Conservation (phyloP, 2,329 filamentous ascomycete species). For the Calonectria hawksworthii region DNA sequence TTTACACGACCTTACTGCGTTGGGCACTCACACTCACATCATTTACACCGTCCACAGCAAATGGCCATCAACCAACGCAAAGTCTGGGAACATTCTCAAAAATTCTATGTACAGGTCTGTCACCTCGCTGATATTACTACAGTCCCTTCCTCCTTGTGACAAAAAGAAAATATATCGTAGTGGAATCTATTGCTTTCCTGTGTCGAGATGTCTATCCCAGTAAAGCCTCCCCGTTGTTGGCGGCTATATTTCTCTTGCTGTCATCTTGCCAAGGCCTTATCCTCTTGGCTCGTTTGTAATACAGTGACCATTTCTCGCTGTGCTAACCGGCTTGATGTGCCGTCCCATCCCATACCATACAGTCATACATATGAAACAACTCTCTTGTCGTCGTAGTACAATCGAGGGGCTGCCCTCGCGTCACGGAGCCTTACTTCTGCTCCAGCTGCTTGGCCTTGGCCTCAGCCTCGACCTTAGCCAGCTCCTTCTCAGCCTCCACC, state of each 20-base stretch:
- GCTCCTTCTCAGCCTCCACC: slow-evolving; percentile 67
- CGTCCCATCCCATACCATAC: slow-evolving; percentile 47
- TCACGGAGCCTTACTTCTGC: slow-evolving; percentile 35
- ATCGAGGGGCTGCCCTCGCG: slow-evolving; percentile 26
- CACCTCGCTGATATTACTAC: not conserved
- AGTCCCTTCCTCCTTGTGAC: slow-evolving; percentile 7
- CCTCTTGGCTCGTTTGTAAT: slow-evolving; percentile 40
- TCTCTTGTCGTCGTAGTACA: slow-evolving; percentile 43
- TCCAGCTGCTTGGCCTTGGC: slow-evolving; percentile 54
- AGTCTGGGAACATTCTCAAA: not conserved
- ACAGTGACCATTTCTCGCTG: slow-evolving; percentile 40
- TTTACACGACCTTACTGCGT: not conserved
- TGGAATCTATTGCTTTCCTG: slow-evolving; percentile 50
- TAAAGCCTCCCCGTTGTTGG: slow-evolving; percentile 18
- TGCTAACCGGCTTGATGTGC: slow-evolving; percentile 27
- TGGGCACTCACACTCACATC: not conserved
- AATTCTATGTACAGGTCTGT: slow-evolving; percentile 10
- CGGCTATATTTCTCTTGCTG: slow-evolving; percentile 23
- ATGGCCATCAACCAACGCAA: not conserved
- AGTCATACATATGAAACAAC: slow-evolving; percentile 51
- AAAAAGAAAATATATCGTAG: slow-evolving; percentile 43
- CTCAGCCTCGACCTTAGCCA: slow-evolving; percentile 47
- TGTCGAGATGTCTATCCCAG: slow-evolving; percentile 47
- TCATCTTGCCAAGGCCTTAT: slow-evolving; percentile 31
- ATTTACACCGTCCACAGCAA: not conserved